These are phyloP conservation scores for Fusarium irregulare DNA, from an alignment of 2,329 filamentous ascomycete species.

Conservation along the genomic window DNA sequence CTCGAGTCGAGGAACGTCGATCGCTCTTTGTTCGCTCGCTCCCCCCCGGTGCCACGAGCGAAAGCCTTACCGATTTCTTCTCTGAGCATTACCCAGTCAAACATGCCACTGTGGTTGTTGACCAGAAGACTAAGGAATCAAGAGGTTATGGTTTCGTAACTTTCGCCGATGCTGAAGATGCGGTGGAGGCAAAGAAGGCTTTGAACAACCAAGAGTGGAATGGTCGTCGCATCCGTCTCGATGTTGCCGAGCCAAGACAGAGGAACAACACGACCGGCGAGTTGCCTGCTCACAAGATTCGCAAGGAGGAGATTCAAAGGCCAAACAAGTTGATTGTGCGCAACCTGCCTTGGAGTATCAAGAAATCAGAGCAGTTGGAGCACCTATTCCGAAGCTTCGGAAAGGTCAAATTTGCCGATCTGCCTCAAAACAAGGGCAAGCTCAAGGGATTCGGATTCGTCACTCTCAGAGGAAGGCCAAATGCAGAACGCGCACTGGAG, in stretches of 20 bases:
- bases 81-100: constrained; percentile 95
- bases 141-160: constrained; percentile 97
- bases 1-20: constrained; percentile 68
- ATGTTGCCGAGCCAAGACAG: constrained; percentile 87
- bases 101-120: constrained; percentile 91
- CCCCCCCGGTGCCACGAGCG: constrained; percentile 80
- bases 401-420: constrained; percentile 86
- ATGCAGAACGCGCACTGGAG: constrained; percentile 88
- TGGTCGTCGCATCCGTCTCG: constrained; percentile 84
- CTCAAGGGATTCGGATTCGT: constrained; percentile 94
- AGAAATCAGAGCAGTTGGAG: constrained; percentile 82
- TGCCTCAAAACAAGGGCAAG: constrained; percentile 81
- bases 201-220: constrained; percentile 82
- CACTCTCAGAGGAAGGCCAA: constrained; percentile 85
- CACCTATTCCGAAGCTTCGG: constrained; percentile 87
- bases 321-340: constrained; percentile 86
- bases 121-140: constrained; percentile 86
- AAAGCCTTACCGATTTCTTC: constrained; percentile 87
- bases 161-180: constrained; percentile 93
- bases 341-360: constrained; percentile 96
- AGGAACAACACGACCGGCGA: constrained; percentile 66
- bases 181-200: constrained; percentile 80
- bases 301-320: constrained; percentile 69
- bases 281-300: constrained; percentile 59
- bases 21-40: constrained; percentile 94